Evolutionary conservation across 805 yeast genomes (phyloP).

Genomic region (Dipodascus geniculatus): DNA sequence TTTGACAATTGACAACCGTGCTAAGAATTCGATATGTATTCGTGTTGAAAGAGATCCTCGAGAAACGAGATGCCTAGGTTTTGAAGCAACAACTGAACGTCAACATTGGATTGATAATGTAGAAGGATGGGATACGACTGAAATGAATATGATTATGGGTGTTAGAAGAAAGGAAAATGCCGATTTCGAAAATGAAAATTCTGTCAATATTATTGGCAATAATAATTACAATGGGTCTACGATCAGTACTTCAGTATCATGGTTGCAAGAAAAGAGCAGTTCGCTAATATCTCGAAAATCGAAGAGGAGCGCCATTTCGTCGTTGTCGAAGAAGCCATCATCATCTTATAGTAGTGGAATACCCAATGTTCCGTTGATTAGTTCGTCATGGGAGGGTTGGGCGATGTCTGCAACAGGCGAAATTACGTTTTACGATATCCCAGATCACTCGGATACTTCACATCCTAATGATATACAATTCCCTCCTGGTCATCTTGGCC

Average conservation of each 20-base stretch:
- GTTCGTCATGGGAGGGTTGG: constrained; percentile 69
- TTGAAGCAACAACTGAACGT: constrained; percentile 60
- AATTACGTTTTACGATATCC: constrained; percentile 47
- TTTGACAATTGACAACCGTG: constrained; percentile 56
- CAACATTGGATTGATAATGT: constrained; percentile 54
- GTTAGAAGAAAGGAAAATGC: constrained; percentile 33
- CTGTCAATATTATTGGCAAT: not conserved
- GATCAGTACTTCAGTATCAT: not conserved
- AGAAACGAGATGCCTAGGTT: constrained; percentile 82
- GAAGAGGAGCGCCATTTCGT: not conserved
- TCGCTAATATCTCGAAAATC: not conserved
- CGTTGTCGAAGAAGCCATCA: no score
- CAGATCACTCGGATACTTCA: constrained; percentile 22
- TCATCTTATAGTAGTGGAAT: constrained; percentile 1
- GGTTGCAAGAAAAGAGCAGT: not conserved
- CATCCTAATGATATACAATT: not conserved
- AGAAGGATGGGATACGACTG: constrained; percentile 74
- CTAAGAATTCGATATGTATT: constrained; percentile 69
- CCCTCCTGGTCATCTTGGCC: constrained; percentile 23
- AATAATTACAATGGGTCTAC: not conserved
- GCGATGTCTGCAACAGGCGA: constrained; percentile 60
- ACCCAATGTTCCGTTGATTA: constrained; percentile 24
- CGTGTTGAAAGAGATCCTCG: constrained; percentile 89
- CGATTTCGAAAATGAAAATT: not conserved
- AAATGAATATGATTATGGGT: constrained; percentile 67